Evolutionary conservation across 805 yeast species (phyloP), one percentile per base, ranked within the genome.

Genomic region (Ascoidea tarda): DNA sequence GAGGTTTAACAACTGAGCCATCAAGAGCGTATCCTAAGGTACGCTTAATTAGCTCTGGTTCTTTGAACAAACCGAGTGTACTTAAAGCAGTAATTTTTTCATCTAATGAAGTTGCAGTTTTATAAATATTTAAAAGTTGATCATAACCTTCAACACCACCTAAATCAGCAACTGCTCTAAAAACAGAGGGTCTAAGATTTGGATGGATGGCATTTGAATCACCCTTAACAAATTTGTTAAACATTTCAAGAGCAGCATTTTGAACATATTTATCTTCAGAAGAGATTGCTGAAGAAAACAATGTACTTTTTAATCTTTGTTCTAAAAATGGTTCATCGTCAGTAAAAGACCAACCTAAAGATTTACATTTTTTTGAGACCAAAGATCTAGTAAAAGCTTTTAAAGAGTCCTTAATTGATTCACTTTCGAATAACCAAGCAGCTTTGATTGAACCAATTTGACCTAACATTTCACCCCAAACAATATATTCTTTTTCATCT

Each of bases 121-220:
- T 66, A 73, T 83, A 85, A 56, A 85, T 76, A 42, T 74, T 63
- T 58, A 73, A 73, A 50, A 88, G 66, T 59, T 77, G 74, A 53
- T 86, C 83, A 68, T 80, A 87, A 54, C 80, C 80, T 51, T 74
- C 70, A 33, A 62, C 71, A 54, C 79, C 79, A 59, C 95, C 95
- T 50, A 66, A 63, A 64, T 75, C 75, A 50, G 90, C 87, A 55
- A 77, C 87, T n/a, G 80, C 69, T 52, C 66, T 68, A 68, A 84
- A 87, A 16, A 87, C 79, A 14, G 83, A 62, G 5, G 75, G 76
- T 66, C 86, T 78, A 59, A 87, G 68, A 69, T 86, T 81, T 54
- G 95, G 87, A 65, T 87, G 79, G 57, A 88, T 73, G 42, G 87
- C 87, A 33, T 72, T 67, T 58, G 75, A 74, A 63, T 84, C 85